phyloP scores from a whole-genome alignment of 2,329 filamentous ascomycete genomes.

The Diaporthe citri region DNA sequence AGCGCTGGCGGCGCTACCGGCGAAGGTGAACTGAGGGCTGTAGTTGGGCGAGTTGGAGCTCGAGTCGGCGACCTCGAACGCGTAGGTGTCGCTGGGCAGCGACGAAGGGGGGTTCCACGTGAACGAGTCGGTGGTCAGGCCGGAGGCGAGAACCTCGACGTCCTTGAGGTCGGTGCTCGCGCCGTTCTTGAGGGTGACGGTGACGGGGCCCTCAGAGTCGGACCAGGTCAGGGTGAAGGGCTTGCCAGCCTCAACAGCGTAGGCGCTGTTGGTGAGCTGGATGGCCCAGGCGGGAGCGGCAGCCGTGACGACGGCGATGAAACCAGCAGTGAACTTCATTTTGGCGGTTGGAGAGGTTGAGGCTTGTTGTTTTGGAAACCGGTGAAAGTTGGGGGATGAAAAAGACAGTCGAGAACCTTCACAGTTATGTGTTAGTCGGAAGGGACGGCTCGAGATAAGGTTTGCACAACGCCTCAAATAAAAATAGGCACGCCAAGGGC shows the following conservation, averaged over 20 bases:
- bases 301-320: constrained; percentile 53
- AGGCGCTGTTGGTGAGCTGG: constrained; percentile 50
- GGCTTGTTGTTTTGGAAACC: constrained; percentile 31
- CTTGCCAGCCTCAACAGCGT: constrained; percentile 51
- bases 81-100: constrained; percentile 57
- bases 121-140: constrained; percentile 51
- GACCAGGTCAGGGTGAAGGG: constrained; percentile 60
- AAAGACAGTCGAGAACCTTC: constrained; percentile 5
- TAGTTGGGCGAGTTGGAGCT: constrained; percentile 55
- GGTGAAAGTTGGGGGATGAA: constrained; percentile 32
- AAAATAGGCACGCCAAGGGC: constrained; percentile 12
- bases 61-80: constrained; percentile 59
- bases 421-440: constrained; percentile 2
- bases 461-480: constrained; percentile 12
- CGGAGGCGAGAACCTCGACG: constrained; percentile 50
- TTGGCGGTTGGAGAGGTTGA: constrained; percentile 45
- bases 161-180: constrained; percentile 50
- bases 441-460: background rate
- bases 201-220: constrained; percentile 56
- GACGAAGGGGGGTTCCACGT: constrained; percentile 54
- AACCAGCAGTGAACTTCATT: constrained; percentile 57
- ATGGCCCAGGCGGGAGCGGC: constrained; percentile 46
- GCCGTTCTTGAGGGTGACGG: constrained; percentile 57
- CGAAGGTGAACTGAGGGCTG: constrained; percentile 54
- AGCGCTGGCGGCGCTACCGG: constrained; percentile 45